Evolutionary conservation across 371 early-diverging fungal genomes (phyloP), one percentile per base, ranked within the genome.

Genomic region (Amoeboaphelidium protococcarum): DNA sequence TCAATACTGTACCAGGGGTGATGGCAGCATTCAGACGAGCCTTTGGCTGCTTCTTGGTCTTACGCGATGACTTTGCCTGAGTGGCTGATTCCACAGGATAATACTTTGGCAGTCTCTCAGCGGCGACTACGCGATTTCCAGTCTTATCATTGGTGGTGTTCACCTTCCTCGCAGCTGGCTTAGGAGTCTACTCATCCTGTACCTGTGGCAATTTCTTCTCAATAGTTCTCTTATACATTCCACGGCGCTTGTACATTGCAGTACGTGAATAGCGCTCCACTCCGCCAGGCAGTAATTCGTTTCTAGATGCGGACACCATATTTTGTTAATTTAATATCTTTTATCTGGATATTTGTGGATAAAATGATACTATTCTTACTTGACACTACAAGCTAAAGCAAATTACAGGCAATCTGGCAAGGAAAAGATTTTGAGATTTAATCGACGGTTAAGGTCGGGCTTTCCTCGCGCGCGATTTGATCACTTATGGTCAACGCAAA

Each of bases 1-100:
- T 90, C 54, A 90, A 72, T 58, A 95, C 87, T 63, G 96, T 85
- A 57, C 96, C 94, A 54, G 96, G 90, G 53, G 81, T 84, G 68
- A 95, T 90, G 63, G 78, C 62, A 52, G 68, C 54, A 63, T 92
- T 86, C 55, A 91, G 76, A 58, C 65, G 64, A 52, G 76, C 65
- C n/a, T 50, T 71, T 57, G 54, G 68, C 64, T 64, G 69, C 63
- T 59, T 48, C 44, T 44, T 45, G 31, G 76, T 57, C 80, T 91
- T 90, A 71, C 83, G 79, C 53, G 68, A 60, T 51, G 60, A 59
- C 73, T 80, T 82, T 67, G 81, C 78, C 54, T 62, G 54, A 42
- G 74, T 65, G 52, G 72, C 74, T 59, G 83, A 83, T 58, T 80
- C 82, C 55, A 85, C 86, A 45, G 85, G 73, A 70, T 82, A 80